Base-by-base conservation (phyloP, 164 flowering plant species). In the Tetrastigma voinierianum region DNA sequence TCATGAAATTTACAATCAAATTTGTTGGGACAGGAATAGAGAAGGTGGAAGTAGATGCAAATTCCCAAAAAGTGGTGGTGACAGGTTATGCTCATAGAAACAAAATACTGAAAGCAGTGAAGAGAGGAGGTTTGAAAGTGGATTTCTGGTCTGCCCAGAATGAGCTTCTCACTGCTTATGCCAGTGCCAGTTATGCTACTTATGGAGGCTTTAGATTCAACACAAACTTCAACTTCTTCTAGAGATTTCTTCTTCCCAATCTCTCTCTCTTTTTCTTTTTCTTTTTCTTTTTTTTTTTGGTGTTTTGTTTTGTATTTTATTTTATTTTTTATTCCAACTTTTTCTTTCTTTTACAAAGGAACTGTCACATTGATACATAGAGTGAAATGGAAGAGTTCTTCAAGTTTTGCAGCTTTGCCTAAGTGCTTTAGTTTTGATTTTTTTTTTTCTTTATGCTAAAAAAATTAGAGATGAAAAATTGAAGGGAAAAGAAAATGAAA, bases 101-200 rank as follows among this genome's bases (percentile, higher is more conserved):
- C 83, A 84, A 78, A 63, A 78, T 84, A 24, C 77, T 87, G 7
- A 86, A 81, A 71, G 87, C 91, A 57, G 45, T 83, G 7, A 77
- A 86, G 56, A 83, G 87, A 77, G 75, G 76, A 15, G 91, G 91
- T 7, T 47, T 87, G 48, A 87, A 75, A 80, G 87, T 88, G 16
- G 91, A 87, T 12, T 83, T 84, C 75, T 87, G 91, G 91, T 84
- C 84, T 61, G 74, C 82, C 15, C 88, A 83, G 25, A 84, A 83
- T 71, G 88, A 87, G 72, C 80, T 86, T 11, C 87, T 87, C 40
- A 75, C 65, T 71, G 85, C 84, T 46, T 86, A 82, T 65, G 86
- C 85, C 24, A 66, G 69, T 48, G 71, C 78, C 14, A 77, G 76
- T 18, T 78, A 65, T 57, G 77, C 78, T 12, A 77, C 74, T 18